phyloP scores from a whole-genome alignment of 2,329 filamentous ascomycete genomes.

The Dryadomyces quercivorus region DNA sequence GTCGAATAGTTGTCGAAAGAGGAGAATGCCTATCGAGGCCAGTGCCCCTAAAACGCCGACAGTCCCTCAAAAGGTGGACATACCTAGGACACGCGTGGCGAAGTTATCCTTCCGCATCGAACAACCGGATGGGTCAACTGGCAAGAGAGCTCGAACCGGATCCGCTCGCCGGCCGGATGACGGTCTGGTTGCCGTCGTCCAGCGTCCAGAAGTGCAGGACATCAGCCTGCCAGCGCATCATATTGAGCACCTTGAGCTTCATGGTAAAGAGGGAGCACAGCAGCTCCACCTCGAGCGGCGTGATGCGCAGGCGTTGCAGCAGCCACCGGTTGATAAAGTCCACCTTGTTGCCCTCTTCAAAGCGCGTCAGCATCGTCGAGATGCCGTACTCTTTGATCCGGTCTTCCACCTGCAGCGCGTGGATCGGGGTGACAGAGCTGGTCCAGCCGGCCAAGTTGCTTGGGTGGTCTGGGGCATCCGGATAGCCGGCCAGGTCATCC shows the following conservation, averaged over 20 bases:
- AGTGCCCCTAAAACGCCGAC: no score
- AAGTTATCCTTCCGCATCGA: no score
- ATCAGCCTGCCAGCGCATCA: constrained; percentile 27
- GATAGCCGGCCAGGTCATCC: no score
- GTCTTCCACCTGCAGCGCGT: constrained; percentile 22
- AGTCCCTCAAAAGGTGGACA: not conserved
- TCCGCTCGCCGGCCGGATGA: not conserved
- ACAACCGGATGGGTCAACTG: no score
- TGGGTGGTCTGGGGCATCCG: constrained; percentile 17
- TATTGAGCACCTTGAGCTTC: constrained; percentile 20
- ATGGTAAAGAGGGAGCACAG: constrained; percentile 26
- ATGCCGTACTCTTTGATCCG: constrained; percentile 38
- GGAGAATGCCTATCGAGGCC: not conserved
- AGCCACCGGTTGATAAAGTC: constrained; percentile 42
- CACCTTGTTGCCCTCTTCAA: constrained; percentile 23
- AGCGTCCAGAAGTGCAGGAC: constrained; percentile 27
- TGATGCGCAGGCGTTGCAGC: constrained; percentile 35
- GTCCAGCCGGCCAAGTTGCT: constrained; percentile 13
- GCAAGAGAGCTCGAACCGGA: not conserved
- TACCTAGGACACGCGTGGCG: not conserved
- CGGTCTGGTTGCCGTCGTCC: constrained; percentile 16
- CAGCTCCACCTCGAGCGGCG: constrained; percentile 30
- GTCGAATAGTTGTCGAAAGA: not conserved
- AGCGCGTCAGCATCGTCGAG: constrained; percentile 26
- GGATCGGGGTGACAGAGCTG: constrained; percentile 14